Percentiles rank a stretch among this genome's conserved stretches.
Conservation (phyloP, 306 rosid species). For the Psophocarpus tetragonolobus region DNA sequence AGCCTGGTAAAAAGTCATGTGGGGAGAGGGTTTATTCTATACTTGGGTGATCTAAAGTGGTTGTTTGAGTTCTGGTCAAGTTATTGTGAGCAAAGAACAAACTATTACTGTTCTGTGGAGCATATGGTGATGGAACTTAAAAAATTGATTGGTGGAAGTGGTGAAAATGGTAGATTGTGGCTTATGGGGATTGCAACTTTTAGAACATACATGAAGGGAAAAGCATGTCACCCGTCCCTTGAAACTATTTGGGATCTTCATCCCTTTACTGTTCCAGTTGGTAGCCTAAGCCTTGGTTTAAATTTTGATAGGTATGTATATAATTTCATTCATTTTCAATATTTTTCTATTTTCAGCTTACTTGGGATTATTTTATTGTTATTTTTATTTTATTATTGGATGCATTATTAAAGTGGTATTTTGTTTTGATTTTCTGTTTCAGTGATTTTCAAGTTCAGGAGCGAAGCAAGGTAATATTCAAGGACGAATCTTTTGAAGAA, state of each 20-base stretch:
- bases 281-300: constrained; percentile 61
- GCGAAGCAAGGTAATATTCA: constrained; percentile 34
- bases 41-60: constrained; percentile 72
- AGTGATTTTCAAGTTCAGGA: constrained; percentile 45
- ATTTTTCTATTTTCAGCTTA: neutral
- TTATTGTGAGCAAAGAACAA: constrained; percentile 32
- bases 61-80: constrained; percentile 63
- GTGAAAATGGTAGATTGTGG: constrained; percentile 49
- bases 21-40: constrained; percentile 62
- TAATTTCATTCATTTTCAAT: neutral
- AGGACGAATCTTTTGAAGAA: constrained; percentile 32
- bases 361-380: neutral
- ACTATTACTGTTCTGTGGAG: constrained; percentile 46
- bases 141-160: constrained; percentile 41
- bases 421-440: neutral
- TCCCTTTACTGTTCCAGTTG: constrained; percentile 63
- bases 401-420: neutral
- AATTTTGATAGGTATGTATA: constrained; percentile 64
- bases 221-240: constrained; percentile 58
- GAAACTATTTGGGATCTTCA: constrained; percentile 73
- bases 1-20: constrained; percentile 47
- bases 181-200: constrained; percentile 63
- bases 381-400: neutral
- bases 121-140: constrained; percentile 63
- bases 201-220: constrained; percentile 57